These are phyloP conservation scores for Alternaria brassicicola DNA, from an alignment of 2,329 filamentous ascomycete species.

Conservation along the genomic window DNA sequence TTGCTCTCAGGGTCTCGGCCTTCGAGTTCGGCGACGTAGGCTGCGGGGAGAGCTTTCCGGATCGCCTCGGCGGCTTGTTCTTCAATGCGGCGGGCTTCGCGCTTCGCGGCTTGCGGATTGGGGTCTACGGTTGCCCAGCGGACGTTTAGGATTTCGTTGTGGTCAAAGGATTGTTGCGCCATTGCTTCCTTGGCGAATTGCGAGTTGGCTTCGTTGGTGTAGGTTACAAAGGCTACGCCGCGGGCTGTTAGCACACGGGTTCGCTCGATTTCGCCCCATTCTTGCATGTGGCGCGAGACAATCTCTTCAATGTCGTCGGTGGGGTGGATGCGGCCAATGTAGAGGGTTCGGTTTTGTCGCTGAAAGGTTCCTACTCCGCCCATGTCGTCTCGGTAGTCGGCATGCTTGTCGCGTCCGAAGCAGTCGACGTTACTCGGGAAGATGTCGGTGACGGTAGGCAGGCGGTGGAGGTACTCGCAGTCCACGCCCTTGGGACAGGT, in stretches of 20 bases:
- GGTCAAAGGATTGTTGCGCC: conserved; percentile 90
- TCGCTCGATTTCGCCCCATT: conserved; percentile 94
- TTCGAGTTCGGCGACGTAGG: conserved; percentile 92
- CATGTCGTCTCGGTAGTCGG: conserved; percentile 96
- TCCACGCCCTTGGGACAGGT: conserved; percentile 84
- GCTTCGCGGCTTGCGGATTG: conserved; percentile 91
- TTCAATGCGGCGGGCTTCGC: conserved; percentile 86
- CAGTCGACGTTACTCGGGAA: conserved; percentile 95
- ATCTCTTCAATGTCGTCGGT: conserved; percentile 97
- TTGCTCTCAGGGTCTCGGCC: conserved; percentile 84
- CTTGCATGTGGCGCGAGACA: conserved; percentile 90
- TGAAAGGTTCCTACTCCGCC: conserved; percentile 93
- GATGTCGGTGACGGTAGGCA: conserved; percentile 85
- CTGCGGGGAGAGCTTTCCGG: conserved; percentile 81
- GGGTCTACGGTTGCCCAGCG: conserved; percentile 97
- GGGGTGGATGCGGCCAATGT: conserved; percentile 91
- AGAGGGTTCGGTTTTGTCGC: conserved; percentile 91
- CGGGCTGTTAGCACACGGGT: conserved; percentile 84
- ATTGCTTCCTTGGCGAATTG: conserved; percentile 75
- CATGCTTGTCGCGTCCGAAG: conserved; percentile 91
- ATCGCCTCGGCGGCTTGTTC: conserved; percentile 97
- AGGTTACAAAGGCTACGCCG: conserved; percentile 95
- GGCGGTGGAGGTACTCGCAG: conserved; percentile 90
- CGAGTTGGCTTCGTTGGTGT: conserved; percentile 72
- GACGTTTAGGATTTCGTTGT: conserved; percentile 92